Base-by-base conservation (phyloP, 331 rosid species). In the Arachis monticola region DNA sequence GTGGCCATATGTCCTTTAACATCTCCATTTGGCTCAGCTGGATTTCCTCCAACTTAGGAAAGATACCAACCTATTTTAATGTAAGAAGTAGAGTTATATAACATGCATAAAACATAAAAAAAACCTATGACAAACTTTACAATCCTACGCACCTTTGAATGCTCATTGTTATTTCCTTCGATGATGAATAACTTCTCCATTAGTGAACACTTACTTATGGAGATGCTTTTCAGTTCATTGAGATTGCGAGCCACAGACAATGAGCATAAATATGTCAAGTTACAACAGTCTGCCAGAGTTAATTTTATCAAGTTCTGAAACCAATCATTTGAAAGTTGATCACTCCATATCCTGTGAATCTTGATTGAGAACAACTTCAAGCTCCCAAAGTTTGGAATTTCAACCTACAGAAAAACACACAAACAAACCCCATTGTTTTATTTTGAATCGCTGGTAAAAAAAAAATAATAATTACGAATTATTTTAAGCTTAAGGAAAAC, bases 21-120 rank as follows among this genome's bases (percentile, higher is more conserved):
- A 0, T 10, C 0, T n/a, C 1, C 76, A 77, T 27, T 0, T 0
- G 0, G 0, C 7, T 1, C 1, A 78, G 32, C 0, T 53, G 42
- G 60, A 78, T 42, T 63, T 62, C 45, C 14, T 70, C 77, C 53
- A 78, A 32, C 17, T 78, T 78, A n/a, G 77, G 77, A 5, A 78
- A 78, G 14, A 67, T 8, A 0, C 2, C 5, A 0, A 2, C 60
- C 35, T 76, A 8, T 1, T n/a, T 17, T 48, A 2, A 48, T 6
- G 30, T n/a, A 61, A 48, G 3, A 35, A 73, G 11, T 35, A 35
- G 4, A 46, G 11, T 46, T 8, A 46, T 7, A 1, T 46, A 46
- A 8, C 10, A 8, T 44, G 7, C 9, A 44, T 7, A 44, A 5
- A 44, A 44, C 47, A 44, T 44, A 7, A 44, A 44, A 7, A 6